Evolutionary conservation across 2,329 filamentous ascomycete genomes (phyloP), one percentile per base, ranked within the genome.

Genomic region (Aphanocladium album): DNA sequence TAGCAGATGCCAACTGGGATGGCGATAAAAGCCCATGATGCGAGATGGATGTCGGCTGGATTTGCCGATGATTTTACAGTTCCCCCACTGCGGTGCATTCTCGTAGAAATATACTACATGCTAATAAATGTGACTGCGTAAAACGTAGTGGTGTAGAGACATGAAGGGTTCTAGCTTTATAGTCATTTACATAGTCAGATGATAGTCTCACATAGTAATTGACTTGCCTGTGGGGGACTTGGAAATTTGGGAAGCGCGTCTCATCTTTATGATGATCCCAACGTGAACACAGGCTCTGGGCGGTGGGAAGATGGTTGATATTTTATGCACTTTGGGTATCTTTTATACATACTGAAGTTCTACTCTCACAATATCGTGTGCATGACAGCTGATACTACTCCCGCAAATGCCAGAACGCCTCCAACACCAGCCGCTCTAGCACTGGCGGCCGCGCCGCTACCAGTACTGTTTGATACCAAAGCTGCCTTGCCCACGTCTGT

Each of bases 401-500:
- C 54, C 30, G 30, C 51, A 23, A 33, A 50, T 17, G 37, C 25
- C 5, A 39, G 33, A 3, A 50, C 9, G 39, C 43, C 23, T 12
- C 33, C n/a, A 12, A 25, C 25, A n/a, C 17, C 41, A 23, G 41
- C 37, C 12, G 23, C 23, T 33, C 27, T 46, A 12, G 8, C 21
- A 43, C 8, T 51, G 6, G 54, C 17, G 4, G 47, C 54, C 6
- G 60, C 46, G 35, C 56, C 39, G 25, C 45, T 56, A 8, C 25
- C 54, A 5, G 65, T 63, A 41, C 66, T 68, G 43, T 69, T 67
- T 64, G 65, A 69, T 17, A 71, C 60, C 53, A 70, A 60, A 33
- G 64, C 64, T 17, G 63, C 49, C 30, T 57, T 61, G 19, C 72
- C 68, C 12, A 67, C 63, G 50, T 70, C 69, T 17, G 66, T 59